Base-by-base conservation (phyloP, 495 filamentous ascomycete genomes). In the Jackrogersella minutella region DNA sequence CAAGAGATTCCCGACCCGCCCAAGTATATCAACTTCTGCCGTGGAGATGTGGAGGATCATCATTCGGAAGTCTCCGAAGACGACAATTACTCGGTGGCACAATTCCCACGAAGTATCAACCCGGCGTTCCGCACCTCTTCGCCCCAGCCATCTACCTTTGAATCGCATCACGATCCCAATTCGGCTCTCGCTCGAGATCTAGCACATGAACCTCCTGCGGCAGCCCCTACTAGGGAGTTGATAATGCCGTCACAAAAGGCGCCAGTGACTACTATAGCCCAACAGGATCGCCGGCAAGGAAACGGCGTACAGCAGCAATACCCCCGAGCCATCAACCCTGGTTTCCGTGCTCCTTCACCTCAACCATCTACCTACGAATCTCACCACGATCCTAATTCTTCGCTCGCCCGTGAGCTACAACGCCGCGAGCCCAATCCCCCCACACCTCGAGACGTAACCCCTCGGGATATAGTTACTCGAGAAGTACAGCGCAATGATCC, bases 21-120 rank as follows among this genome's bases (percentile, higher is more conserved):
- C 34, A 97, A 92, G 77, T 99, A 96, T 75, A 97, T 99, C 84
- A 96, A 99, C 81, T 99, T 97, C 78, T 93, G 91, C 74, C 90
- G 95, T 16, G 95, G 96, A 4, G 95, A 98, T 71, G 75, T 90
- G 31, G 87, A 90, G 39, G 95, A 97, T 63, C 84, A 85, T 22
- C 86, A 85, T 69, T 97, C 93, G 0, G 93, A 96, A 53, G 81
- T 85, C 21, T 93, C 91, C 0, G 93, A 97, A 16, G 88, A 91
- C 43, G 93, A 93, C 1, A 88, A 83, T 56, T 98, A 95, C 64
- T 95, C 91, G 0, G 92, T 97, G 16, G 96, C 96, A 11, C 93
- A 97, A 72, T 99, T 98, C 76, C 92, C 93, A 60, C 86, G 96
- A 55, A 91, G 89, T 10, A 96, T 97, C 77, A 98, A 99, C 71